Evolutionary conservation across 129 eudicot species (phyloP), one percentile per base, ranked within the genome.

Genomic region (Lactuca saligna): DNA sequence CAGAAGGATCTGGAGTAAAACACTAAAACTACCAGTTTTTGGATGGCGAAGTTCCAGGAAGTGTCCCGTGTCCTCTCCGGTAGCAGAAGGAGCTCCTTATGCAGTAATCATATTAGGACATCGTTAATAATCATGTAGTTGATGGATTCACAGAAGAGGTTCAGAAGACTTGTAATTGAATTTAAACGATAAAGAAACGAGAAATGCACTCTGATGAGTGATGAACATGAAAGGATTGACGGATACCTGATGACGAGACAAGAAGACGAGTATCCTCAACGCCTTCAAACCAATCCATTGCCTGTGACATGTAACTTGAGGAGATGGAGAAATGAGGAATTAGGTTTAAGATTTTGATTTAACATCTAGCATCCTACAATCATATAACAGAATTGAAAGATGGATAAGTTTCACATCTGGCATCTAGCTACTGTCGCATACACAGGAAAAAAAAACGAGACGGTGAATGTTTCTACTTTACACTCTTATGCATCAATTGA

Each of bases 11-110:
- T 46, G 5, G 11, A 34, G 38, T 20, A 25, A 25, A 25, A 25
- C 29, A 25, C 29, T 35, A 35, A 35, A 59, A 33, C 16, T 87
- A 86, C 96, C 92, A 60, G 87, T 73, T 78, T 84, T 86, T 78
- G 93, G 93, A 84, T 89, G 89, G 75, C 80, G 83, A 59, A 89
- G 90, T 9, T 87, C 77, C 32, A 89, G 75, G 61, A 86, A 78
- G 29, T 71, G 70, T 59, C 90, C 90, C 7, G 10, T 42, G 44
- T 65, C 57, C 35, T 79, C 71, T 64, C 81, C 78, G 17, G 72
- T 60, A 13, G 79, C 63, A 65, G 73, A 72, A 73, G 73, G 64
- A 54, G 77, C 29, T 25, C 29, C 29, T 25, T 25, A 87, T 80
- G 88, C 81, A 82, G 66, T 51, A 37, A 46, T 29, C 60, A 29